phyloP scores from a whole-genome alignment of 2,329 filamentous ascomycete genomes.

The Falciphora oryzae region DNA sequence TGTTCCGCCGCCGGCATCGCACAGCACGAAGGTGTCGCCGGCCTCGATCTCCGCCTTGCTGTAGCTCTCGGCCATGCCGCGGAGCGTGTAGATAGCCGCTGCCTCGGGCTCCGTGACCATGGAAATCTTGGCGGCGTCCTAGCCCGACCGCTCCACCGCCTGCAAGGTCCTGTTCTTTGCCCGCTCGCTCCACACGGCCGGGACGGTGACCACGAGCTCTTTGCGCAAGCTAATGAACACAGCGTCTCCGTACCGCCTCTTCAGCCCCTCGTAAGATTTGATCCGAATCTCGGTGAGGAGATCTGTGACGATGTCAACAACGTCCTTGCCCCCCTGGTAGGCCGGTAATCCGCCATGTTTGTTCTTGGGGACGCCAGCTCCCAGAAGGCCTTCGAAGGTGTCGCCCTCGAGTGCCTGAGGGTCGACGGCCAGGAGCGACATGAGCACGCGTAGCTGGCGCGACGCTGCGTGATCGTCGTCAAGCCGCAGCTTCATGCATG shows the following conservation, averaged over 20 bases:
- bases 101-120: constrained; percentile 41
- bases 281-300: constrained; percentile 20
- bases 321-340: constrained; percentile 15
- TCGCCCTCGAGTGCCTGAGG: too few relatives aligned
- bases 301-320: constrained; percentile 24
- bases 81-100: too few relatives aligned
- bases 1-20: too few relatives aligned
- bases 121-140: constrained; percentile 25
- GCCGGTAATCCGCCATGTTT: too few relatives aligned
- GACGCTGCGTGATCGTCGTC: constrained; percentile 16
- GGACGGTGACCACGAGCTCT: constrained; percentile 34
- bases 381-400: too few relatives aligned
- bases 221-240: neutral
- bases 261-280: constrained; percentile 13
- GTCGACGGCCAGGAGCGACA: constrained; percentile 13
- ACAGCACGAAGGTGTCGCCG: too few relatives aligned
- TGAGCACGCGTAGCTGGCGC: constrained; percentile 16
- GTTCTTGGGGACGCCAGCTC: constrained; percentile 14
- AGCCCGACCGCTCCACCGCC: constrained; percentile 27
- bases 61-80: too few relatives aligned
- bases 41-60: too few relatives aligned
- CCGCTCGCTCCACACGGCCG: constrained; percentile 40
- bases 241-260: constrained; percentile 17
- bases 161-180: constrained; percentile 29
- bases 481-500: constrained; percentile 27